Evolutionary conservation across 2,329 filamentous ascomycete genomes (phyloP), one percentile per base, ranked within the genome.

Genomic region (Exophiala sp.): DNA sequence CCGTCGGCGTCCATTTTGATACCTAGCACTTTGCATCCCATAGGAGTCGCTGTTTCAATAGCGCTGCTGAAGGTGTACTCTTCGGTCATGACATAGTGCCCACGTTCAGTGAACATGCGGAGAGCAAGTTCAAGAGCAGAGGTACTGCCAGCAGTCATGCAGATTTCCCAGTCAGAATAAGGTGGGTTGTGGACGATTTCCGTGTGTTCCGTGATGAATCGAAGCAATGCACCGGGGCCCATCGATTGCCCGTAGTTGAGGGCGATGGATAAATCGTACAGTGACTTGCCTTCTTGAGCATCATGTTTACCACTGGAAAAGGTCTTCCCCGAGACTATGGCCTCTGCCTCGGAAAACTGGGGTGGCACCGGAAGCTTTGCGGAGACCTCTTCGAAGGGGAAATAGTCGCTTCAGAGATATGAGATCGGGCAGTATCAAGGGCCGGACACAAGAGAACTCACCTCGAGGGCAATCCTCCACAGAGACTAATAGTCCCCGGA

Each of bases 181-280:
- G 87, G 88, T 13, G 91, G 90, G 54, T 81, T 77, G 68, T 88
- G 87, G 13, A 95, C 82, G 48, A 97, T 81, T 71, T 98, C 91
- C 0, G 90, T 95, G 70, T 97, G 93, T 73, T 98, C 93, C 0
- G 90, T 94, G 43, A 97, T 76, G 71, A 86, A 97, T 53, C 93
- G 83, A 56, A 96, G 73, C 67, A 98, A 75, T 70, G 95, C 93
- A 2, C 88, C 85, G 9, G 88, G 81, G 14, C 93, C 93, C 14
- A 82, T 82, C 7, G 89, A 83, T 70, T 95, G 89, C 27, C 86
- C 88, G 66, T 98, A 98, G 71, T 98, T 97, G 66, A 96, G 82
- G 1, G 86, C 86, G 55, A 94, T 88, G 39, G 86, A 81, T 44
- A 98, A 79, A 70, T 98, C 93, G 72, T 68, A 46, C 60, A 79